A percentile compares a stretch with the other conserved stretches of the same genome.
Evolutionary conservation across 2,329 filamentous ascomycete genomes (phyloP).

Genomic region (Hortaea werneckii): DNA sequence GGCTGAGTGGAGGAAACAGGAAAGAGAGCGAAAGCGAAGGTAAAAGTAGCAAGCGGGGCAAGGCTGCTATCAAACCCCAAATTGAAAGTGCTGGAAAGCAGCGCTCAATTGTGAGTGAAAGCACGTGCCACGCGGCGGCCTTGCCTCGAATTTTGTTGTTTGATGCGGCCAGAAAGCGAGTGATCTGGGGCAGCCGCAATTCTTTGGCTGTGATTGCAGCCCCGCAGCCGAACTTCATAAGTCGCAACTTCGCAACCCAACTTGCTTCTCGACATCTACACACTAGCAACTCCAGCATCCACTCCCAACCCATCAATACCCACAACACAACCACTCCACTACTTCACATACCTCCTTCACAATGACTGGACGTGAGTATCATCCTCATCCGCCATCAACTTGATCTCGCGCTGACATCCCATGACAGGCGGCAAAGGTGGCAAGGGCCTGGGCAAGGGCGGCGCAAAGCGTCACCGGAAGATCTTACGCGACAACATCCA

Average conservation of each 20-base stretch:
- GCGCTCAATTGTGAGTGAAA: too few species aligned
- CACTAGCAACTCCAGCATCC: conserved; percentile 15
- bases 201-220: not conserved
- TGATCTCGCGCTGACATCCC: conserved; percentile 17
- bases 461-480: conserved; percentile 98
- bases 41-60: too few species aligned
- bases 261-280: conserved; percentile 15
- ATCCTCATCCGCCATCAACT: conserved; percentile 5
- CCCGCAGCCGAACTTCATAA: not conserved
- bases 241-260: conserved; percentile 2
- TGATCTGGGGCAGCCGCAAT: too few species aligned
- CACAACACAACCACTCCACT: conserved; percentile 9
- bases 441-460: conserved; percentile 96
- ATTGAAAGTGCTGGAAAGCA: too few species aligned
- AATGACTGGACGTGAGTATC: conserved; percentile 43
- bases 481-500: conserved; percentile 99
- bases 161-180: too few species aligned
- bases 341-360: conserved; percentile 26
- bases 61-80: too few species aligned
- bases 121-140: too few species aligned
- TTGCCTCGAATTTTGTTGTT: too few species aligned
- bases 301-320: conserved; percentile 17
- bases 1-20: conserved; percentile 1
- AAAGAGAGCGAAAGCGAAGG: not conserved
- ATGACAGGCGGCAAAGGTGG: conserved; percentile 78